phyloP scores from a whole-genome alignment of 1,139 yeast species.

The Wickerhamiella infanticola region DNA sequence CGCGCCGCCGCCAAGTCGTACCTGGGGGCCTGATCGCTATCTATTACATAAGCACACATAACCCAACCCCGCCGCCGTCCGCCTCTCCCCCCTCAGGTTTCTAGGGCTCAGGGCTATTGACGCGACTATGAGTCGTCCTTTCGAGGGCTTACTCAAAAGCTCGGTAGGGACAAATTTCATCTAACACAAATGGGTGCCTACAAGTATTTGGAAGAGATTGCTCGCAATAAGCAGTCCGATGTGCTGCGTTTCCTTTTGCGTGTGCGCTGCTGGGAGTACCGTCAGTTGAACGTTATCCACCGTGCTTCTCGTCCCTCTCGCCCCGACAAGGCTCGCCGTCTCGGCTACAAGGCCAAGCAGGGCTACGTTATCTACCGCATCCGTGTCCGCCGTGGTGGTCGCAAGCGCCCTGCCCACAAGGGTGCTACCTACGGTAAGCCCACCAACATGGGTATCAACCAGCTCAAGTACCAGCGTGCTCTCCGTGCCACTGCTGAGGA shows the following conservation, averaged over 20 bases:
- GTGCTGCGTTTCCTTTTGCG: constrained; percentile 97
- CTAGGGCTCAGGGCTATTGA: background rate
- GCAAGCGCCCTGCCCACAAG: constrained; percentile 99
- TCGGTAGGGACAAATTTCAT: constrained; percentile 3
- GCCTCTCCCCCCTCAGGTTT: background rate
- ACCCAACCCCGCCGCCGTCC: too few relatives aligned
- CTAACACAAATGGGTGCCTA: constrained; percentile 79
- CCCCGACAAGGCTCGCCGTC: constrained; percentile 99
- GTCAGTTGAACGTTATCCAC: constrained; percentile 98
- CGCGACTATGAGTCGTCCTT: too few relatives aligned
- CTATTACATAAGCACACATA: background rate
- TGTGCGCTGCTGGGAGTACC: constrained; percentile 99
- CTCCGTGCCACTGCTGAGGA: constrained; percentile 98
- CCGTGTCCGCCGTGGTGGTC: constrained; percentile 99
- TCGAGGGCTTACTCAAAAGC: background rate
- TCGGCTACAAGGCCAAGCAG: constrained; percentile 99
- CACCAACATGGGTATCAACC: constrained; percentile 99
- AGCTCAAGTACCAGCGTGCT: constrained; percentile 98
- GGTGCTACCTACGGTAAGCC: constrained; percentile 99
- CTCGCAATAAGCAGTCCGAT: constrained; percentile 99
- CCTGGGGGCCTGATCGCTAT: background rate
- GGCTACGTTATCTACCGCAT: constrained; percentile 97
- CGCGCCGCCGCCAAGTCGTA: constrained; percentile 6
- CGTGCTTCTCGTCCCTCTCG: constrained; percentile 98
- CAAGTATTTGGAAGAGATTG: constrained; percentile 98